phyloP scores from a whole-genome alignment of 768 basidiomycete genomes.

The Calvatia gigantea region DNA sequence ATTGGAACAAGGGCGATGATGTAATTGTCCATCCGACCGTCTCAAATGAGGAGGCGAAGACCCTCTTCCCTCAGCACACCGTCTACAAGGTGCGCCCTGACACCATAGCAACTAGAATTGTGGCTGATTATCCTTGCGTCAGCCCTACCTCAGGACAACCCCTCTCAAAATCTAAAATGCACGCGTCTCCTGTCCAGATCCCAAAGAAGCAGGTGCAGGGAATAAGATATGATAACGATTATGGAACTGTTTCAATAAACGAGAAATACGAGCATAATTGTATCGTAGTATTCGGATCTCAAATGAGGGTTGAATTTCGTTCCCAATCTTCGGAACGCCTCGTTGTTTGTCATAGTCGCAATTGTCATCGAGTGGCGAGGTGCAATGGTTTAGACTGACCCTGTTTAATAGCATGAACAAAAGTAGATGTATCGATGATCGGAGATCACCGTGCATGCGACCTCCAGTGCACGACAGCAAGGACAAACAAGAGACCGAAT shows the following conservation, averaged over 20 bases:
- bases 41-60: constrained; percentile 84
- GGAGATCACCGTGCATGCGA: constrained; percentile 3
- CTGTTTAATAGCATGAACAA: not conserved
- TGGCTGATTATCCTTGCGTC: constrained; percentile 12
- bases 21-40: constrained; percentile 91
- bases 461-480: constrained; percentile 2
- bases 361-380: not conserved
- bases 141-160: constrained; percentile 90
- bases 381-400: not conserved
- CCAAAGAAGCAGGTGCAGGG: constrained; percentile 8
- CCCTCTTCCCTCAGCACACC: constrained; percentile 81
- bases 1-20: constrained; percentile 92
- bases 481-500: constrained; percentile 13
- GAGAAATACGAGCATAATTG: not conserved
- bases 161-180: constrained; percentile 40
- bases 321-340: not conserved
- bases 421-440: not conserved
- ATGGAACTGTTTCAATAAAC: not conserved
- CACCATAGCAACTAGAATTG: not conserved
- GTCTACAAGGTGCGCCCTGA: constrained; percentile 63
- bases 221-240: not conserved
- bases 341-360: not conserved
- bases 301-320: not conserved
- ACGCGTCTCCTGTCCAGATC: constrained; percentile 4
- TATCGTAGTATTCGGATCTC: not conserved